Evolutionary conservation across 2,329 filamentous ascomycete species (phyloP).

Genomic region (Penicillium sp.): DNA sequence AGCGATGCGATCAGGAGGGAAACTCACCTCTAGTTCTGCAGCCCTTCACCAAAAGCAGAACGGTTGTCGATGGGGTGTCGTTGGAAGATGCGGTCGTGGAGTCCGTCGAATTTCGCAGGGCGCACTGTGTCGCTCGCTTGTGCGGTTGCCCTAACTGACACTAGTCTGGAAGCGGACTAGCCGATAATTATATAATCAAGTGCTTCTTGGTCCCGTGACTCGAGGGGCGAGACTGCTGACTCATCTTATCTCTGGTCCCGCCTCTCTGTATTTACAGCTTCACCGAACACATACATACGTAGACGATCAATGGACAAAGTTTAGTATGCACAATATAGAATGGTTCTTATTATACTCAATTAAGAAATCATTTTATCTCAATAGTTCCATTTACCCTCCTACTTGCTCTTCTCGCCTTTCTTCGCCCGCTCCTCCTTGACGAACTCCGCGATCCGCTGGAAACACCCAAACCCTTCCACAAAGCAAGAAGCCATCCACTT

Average conservation of each 20-base stretch:
- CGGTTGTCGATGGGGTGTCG: constrained; percentile 43
- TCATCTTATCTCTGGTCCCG: constrained; percentile 6
- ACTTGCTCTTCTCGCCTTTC: constrained; percentile 27
- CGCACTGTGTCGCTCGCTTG: constrained; percentile 45
- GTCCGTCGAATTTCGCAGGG: constrained; percentile 44
- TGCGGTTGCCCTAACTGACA: constrained; percentile 43
- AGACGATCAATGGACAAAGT: background rate
- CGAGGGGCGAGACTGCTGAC: constrained; percentile 5
- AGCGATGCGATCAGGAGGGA: constrained; percentile 15
- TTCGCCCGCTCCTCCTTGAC: constrained; percentile 43
- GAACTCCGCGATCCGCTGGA: constrained; percentile 47
- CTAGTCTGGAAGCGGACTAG: constrained; percentile 32
- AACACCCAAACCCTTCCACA: constrained; percentile 55
- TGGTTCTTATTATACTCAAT: background rate
- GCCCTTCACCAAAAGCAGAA: constrained; percentile 48
- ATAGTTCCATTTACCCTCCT: background rate
- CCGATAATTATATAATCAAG: background rate
- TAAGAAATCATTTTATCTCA: background rate
- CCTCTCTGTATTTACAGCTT: background rate
- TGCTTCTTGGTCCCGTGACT: constrained; percentile 23
- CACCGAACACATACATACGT: background rate
- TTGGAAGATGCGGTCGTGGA: constrained; percentile 42
- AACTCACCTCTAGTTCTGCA: constrained; percentile 47
- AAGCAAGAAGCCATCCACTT: constrained; percentile 54
- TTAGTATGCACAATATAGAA: background rate